These are phyloP conservation scores for Candida nonsorbophila DNA, from an alignment of 805 yeast genomes.

Conservation along the genomic window DNA sequence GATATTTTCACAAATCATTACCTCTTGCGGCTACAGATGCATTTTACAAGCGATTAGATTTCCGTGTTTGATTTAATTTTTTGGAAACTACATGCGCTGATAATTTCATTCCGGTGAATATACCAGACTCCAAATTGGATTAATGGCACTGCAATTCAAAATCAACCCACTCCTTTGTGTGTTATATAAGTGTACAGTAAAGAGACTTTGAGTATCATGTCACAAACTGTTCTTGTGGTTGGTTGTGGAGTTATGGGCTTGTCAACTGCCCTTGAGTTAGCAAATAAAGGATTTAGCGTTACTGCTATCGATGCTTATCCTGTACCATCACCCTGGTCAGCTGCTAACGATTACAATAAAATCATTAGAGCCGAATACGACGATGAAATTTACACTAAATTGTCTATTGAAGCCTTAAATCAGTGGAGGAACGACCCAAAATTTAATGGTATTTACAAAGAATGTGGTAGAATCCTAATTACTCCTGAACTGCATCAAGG, in stretches of 20 bases:
- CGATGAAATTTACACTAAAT: constrained; percentile 34
- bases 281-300: constrained; percentile 5
- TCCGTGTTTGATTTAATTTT: no score
- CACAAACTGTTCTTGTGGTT: constrained; percentile 9
- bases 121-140: no score
- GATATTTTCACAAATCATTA: no score
- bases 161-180: no score
- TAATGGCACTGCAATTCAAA: no score
- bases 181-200: background rate
- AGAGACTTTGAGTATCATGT: background rate
- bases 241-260: constrained; percentile 14
- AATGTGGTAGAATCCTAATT: constrained; percentile 40
- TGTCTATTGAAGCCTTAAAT: constrained; percentile 41
- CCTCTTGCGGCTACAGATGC: no score
- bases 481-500: constrained; percentile 21
- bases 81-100: no score
- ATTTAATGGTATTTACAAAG: constrained; percentile 25
- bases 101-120: no score
- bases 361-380: constrained; percentile 45
- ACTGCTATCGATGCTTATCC: constrained; percentile 19
- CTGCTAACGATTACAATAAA: constrained; percentile 46
- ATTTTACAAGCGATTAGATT: no score
- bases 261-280: constrained; percentile 11
- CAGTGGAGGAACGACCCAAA: constrained; percentile 32
- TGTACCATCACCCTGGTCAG: constrained; percentile 42